Percentiles rank a stretch among this genome's conserved stretches.
These are phyloP conservation scores for Sclerotinia sclerotiorum DNA, from an alignment of 2,329 filamentous ascomycete species.

Conservation along the genomic window DNA sequence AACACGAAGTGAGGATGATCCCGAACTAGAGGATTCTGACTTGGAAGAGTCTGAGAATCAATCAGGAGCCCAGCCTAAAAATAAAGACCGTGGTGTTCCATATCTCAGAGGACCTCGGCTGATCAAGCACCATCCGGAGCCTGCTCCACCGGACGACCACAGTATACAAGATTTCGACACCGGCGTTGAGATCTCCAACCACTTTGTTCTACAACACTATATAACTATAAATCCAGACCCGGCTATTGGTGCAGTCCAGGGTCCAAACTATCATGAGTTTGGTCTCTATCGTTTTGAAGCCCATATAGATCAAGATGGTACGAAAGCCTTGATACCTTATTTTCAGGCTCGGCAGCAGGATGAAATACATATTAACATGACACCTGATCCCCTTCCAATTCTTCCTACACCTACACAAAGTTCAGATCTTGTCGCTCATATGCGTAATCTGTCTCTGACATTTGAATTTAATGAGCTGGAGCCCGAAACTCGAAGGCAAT, in stretches of 20 bases:
- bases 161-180: constrained; percentile 27
- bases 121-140: constrained; percentile 52
- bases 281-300: constrained; percentile 50
- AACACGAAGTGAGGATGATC: constrained; percentile 46
- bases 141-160: constrained; percentile 44
- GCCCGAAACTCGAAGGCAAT: constrained; percentile 13
- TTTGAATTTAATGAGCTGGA: constrained; percentile 7
- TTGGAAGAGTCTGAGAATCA: background rate
- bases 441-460: constrained; percentile 10
- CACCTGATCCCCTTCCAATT: background rate
- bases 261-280: constrained; percentile 50
- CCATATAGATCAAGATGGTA: constrained; percentile 48
- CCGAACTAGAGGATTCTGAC: constrained; percentile 33
- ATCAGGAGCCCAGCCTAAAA: background rate
- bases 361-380: constrained; percentile 32
- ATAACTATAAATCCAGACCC: constrained; percentile 48
- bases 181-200: constrained; percentile 37
- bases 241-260: constrained; percentile 56
- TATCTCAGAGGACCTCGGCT: constrained; percentile 44
- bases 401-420: background rate
- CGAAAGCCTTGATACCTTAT: constrained; percentile 47
- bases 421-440: constrained; percentile 6
- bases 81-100: constrained; percentile 1
- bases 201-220: constrained; percentile 45
- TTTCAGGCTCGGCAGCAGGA: constrained; percentile 49